phyloP scores from a whole-genome alignment of 176 grass and related monocot genomes.

The Triticum dicoccoides region DNA sequence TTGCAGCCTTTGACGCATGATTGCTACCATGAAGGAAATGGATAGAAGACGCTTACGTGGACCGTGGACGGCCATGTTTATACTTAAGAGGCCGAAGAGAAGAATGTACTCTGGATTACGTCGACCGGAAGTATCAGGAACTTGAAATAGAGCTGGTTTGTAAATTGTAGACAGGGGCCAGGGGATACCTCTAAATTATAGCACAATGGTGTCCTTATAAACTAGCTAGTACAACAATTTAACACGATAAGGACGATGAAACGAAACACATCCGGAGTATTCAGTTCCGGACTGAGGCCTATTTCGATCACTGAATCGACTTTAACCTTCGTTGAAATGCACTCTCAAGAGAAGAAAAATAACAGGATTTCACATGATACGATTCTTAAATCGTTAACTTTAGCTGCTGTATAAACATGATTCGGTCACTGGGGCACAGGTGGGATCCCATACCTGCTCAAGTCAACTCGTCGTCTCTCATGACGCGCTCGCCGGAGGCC shows the following conservation, averaged over 20 bases:
- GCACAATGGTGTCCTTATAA: neutral
- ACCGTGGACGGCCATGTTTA: neutral
- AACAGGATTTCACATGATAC: neutral
- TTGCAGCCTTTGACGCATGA: neutral
- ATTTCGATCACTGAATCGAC: neutral
- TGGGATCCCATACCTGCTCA: conserved; percentile 18
- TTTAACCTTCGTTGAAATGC: neutral
- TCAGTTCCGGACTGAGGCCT: neutral
- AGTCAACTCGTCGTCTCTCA: conserved; percentile 59
- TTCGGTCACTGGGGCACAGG: neutral
- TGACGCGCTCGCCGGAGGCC: conserved; percentile 39
- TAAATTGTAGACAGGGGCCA: neutral
- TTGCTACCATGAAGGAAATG: neutral
- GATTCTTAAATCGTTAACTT: neutral
- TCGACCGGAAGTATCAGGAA: neutral
- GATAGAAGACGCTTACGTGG: neutral
- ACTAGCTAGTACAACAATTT: neutral
- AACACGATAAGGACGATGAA: neutral
- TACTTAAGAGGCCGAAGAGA: neutral
- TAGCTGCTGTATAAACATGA: neutral
- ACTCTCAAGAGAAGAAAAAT: neutral
- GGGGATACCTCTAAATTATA: neutral
- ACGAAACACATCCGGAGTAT: neutral
- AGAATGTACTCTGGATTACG: neutral
- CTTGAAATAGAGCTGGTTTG: neutral